Evolutionary conservation across 352 stramenopile species (phyloP), one percentile per base, ranked within the genome.

Genomic region (Phytophthora idaei): DNA sequence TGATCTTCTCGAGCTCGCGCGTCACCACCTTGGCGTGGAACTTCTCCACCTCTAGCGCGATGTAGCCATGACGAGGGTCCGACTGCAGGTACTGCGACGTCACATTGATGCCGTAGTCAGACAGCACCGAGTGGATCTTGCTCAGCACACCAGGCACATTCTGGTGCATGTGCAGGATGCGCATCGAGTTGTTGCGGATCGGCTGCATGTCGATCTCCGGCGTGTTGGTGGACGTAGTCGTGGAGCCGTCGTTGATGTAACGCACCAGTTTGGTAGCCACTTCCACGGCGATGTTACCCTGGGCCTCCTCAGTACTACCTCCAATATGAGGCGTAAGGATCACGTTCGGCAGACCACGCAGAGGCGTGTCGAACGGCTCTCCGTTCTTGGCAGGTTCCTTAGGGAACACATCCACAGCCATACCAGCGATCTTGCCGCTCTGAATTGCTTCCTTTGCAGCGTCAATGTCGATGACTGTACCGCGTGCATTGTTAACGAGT

Each of bases 311-410:
- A 9, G 97, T 99, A 54, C 90, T 98, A 17, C 95, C 97, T 49
- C 97, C 97, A 65, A 99, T 95, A 70, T 99, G 97, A 2, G 97
- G 97, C 46, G 97, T 95, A 47, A 98, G 78, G 56, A 98, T 95
- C 51, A 98, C 83, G 69, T 98, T 98, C 21, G 90, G 81, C 70
- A 98, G 87, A 48, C 94, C 88, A 56, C 89, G 93, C 56, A 98
- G 78, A 6, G 83, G 81, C 50, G 84, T 97, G 37, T 95, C 87
- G 63, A 93, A 95, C 39, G 83, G 63, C 60, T 92, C 77, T 39
- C 88, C 88, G 59, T 98, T 94, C 60, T 90, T 89, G 10, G 83
- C 69, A 0, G 94, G 93, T 72, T 98, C 93, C 36, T 89, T 76
- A 6, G 89, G 85, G 70, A 97, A 98, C 53, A 98, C 92, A 64